Evolutionary conservation across 306 rosid species (phyloP).

Genomic region (Acacia confusa): DNA sequence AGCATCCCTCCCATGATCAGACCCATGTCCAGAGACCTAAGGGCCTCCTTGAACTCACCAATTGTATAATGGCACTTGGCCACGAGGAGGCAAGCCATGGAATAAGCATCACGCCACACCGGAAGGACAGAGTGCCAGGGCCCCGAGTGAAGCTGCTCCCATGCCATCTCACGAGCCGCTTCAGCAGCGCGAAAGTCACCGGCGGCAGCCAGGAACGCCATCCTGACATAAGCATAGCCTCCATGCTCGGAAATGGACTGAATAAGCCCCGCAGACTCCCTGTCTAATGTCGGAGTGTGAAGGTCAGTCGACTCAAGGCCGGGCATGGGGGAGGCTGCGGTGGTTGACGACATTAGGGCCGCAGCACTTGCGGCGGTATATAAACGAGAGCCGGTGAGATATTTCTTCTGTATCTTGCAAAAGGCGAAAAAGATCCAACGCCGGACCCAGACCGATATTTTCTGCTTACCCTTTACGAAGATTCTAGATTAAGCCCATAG

Average conservation of each 20-base stretch:
- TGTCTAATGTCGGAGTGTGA: conserved; percentile 60
- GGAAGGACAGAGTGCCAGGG: conserved; percentile 94
- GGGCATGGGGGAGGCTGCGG: background rate
- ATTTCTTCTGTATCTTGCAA: background rate
- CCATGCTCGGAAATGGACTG: conserved; percentile 77
- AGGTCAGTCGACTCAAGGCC: conserved; percentile 26
- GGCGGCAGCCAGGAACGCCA: conserved; percentile 61
- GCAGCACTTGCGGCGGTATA: conserved; percentile 1
- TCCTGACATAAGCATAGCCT: conserved; percentile 77
- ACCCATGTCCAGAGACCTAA: conserved; percentile 81
- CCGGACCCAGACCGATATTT: background rate
- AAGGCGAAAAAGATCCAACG: background rate
- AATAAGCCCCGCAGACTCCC: conserved; percentile 55
- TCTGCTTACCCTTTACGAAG: background rate
- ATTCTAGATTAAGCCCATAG: background rate
- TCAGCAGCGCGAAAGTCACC: conserved; percentile 80
- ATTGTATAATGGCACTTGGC: conserved; percentile 57
- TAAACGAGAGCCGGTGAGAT: background rate
- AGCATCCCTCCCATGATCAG: conserved; percentile 91
- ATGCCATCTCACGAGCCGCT: conserved; percentile 86
- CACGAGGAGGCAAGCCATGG: conserved; percentile 85
- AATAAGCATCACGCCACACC: conserved; percentile 92
- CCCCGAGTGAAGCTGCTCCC: conserved; percentile 99
- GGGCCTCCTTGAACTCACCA: conserved; percentile 69
- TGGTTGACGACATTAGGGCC: conserved; percentile 43